Base-by-base conservation (phyloP, 2,329 filamentous ascomycete genomes). In the Ambrosiella beaveri region DNA sequence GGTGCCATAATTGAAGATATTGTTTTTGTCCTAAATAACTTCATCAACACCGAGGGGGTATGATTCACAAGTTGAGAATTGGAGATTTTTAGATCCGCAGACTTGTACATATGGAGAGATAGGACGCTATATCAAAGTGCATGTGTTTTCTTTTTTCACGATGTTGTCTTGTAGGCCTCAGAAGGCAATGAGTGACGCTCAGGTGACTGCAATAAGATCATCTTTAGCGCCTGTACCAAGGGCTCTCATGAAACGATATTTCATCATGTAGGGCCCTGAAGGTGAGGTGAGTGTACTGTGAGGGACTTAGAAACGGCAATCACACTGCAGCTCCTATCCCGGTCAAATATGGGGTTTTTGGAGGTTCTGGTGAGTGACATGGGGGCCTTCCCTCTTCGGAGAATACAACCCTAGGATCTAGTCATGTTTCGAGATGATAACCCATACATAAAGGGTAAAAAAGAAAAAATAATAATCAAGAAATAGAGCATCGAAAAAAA, bases 191-290 rank as follows among this genome's bases (percentile, higher is more conserved):
- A 44, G 47, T 17, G 49, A 36, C 41, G 51, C 41, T 47, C 41
- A 58, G 15, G 19, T 58, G 57, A 53, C 57, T 37, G 50, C 37
- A n/a, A 55, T 54, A 54, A 54, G 56, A 54, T 52, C 15, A 54
- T 27, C 47, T 51, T 51, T 41, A 27, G 27, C 27, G 27, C 27
- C 27, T 27, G 27, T 27, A 27, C 3, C 27, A 27, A 27, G 27
- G 27, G 3, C 27, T 27, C 27, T 27, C 5, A 27, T 27, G 27
- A 27, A 27, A 2, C 27, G 27, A 27, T 27, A 27, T 41, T 47
- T 47, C 7, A 47, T 47, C 11, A 47, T 8, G n/a, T 13, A 47
- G 44, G 8, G 44, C 44, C 44, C 27, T 27, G 27, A 27, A 27
- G 27, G 5, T 27, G 27, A 27, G 27, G 27, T 27, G 27, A 27